These are phyloP conservation scores for Boechera stricta DNA, from an alignment of 345 rosid species.

Conservation along the genomic window DNA sequence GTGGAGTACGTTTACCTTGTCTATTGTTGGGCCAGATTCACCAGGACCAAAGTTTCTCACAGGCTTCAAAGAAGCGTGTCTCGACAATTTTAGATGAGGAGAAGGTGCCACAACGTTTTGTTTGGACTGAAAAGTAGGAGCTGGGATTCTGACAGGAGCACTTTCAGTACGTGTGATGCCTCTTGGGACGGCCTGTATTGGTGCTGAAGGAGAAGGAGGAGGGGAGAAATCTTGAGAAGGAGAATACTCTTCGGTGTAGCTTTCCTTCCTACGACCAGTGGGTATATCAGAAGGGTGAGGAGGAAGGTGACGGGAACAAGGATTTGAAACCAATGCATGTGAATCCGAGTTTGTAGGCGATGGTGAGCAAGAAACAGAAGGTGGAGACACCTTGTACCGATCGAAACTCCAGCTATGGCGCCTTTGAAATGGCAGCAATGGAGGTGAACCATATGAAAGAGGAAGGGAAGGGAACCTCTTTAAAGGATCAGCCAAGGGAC, in stretches of 20 bases:
- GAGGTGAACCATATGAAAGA: conserved; percentile 70
- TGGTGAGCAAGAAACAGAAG: conserved; percentile 74
- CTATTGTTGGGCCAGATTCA: conserved; percentile 54
- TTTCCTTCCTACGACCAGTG: conserved; percentile 53
- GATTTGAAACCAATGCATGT: conserved; percentile 60
- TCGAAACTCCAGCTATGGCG: conserved; percentile 93
- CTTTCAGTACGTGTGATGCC: conserved; percentile 72
- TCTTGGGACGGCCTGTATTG: conserved; percentile 52
- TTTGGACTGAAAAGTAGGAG: conserved; percentile 55
- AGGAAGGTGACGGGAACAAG: conserved; percentile 58
- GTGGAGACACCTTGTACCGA: conserved; percentile 65
- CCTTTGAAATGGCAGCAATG: conserved; percentile 77
- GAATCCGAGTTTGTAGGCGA: conserved; percentile 84
- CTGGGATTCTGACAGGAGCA: conserved; percentile 82
- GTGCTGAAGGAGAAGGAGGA: conserved; percentile 75
- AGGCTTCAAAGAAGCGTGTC: conserved; percentile 50
- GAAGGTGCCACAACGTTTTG: conserved; percentile 63
- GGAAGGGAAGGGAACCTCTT: conserved; percentile 86
- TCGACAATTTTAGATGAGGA: conserved; percentile 57
- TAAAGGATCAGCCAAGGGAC: conserved; percentile 90
- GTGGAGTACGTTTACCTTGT: conserved; percentile 62
- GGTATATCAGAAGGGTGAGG: conserved; percentile 63
- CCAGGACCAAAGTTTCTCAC: conserved; percentile 49
- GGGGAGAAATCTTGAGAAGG: conserved; percentile 72
- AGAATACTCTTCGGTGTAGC: conserved; percentile 58